Evolutionary conservation across 2,329 filamentous ascomycete species (phyloP).

Genomic region (Raffaelea arxii): DNA sequence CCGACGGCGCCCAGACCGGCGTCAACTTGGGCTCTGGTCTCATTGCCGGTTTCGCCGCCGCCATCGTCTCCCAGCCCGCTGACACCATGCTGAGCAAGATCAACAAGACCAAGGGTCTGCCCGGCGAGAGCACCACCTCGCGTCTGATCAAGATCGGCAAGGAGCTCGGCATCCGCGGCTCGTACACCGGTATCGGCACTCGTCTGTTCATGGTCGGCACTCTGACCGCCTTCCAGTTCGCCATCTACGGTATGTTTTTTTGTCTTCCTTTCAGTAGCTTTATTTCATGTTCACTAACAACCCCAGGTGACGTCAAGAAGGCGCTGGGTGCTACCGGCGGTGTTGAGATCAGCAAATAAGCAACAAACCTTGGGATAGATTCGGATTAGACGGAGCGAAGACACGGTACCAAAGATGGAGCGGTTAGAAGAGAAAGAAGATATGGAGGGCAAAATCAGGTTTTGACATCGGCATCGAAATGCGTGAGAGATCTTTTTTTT

Average conservation of each 20-base stretch:
- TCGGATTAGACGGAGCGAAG: too few species aligned
- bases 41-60: slow-evolving; percentile 64
- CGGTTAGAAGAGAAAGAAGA: too few species aligned
- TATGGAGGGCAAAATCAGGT: too few species aligned
- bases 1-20: slow-evolving; percentile 55
- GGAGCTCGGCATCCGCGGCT: slow-evolving; percentile 66
- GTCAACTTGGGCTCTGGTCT: slow-evolving; percentile 48
- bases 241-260: slow-evolving; percentile 55
- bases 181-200: slow-evolving; percentile 66
- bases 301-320: slow-evolving; percentile 50
- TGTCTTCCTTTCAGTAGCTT: background rate
- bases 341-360: slow-evolving; percentile 66
- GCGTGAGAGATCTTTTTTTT: too few species aligned
- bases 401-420: too few species aligned
- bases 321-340: slow-evolving; percentile 62
- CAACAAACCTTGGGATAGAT: too few species aligned
- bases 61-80: slow-evolving; percentile 71
- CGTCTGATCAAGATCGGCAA: slow-evolving; percentile 72
- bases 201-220: slow-evolving; percentile 47
- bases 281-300: slow-evolving; percentile 13
- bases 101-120: slow-evolving; percentile 77
- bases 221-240: slow-evolving; percentile 65
- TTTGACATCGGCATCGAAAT: too few species aligned
- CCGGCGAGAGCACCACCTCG: slow-evolving; percentile 66
- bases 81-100: slow-evolving; percentile 84